phyloP scores from a whole-genome alignment of 2,329 filamentous ascomycete genomes.

The Beauveria caledonica region DNA sequence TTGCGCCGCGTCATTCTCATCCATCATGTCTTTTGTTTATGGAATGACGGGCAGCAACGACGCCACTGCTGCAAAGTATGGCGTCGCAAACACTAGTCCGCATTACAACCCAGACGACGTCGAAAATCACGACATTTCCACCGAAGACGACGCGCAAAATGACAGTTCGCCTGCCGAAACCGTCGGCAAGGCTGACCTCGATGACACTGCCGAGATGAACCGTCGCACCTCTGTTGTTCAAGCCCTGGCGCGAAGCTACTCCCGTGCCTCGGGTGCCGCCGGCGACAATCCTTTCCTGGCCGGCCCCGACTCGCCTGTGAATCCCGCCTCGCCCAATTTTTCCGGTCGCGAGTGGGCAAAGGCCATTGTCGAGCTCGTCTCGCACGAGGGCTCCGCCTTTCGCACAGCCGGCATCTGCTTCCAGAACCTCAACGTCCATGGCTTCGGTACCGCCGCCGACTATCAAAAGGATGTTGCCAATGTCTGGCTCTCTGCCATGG shows the following conservation, averaged over 20 bases:
- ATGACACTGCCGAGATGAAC: conserved; percentile 33
- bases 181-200: conserved; percentile 22
- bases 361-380: conserved; percentile 40
- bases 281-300: conserved; percentile 40
- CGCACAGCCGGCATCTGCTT: conserved; percentile 56
- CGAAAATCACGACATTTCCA: conserved; percentile 20
- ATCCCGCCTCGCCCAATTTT: conserved; percentile 41
- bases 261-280: conserved; percentile 31
- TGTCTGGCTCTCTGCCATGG: conserved; percentile 38
- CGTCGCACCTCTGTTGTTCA: conserved; percentile 41
- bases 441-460: conserved; percentile 59
- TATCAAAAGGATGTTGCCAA: conserved; percentile 59
- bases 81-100: conserved; percentile 26
- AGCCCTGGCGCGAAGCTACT: conserved; percentile 42
- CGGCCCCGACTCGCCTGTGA: conserved; percentile 36
- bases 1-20: not conserved
- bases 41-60: conserved; percentile 41
- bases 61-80: conserved; percentile 35
- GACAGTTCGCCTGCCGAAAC: conserved; percentile 17
- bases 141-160: conserved; percentile 25
- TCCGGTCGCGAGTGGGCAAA: conserved; percentile 47
- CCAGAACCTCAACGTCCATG: conserved; percentile 56
- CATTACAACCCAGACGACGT: conserved; percentile 19
- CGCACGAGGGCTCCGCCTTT: conserved; percentile 41
- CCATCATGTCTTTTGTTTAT: conserved; percentile 32